Evolutionary conservation across 345 rosid species (phyloP), one percentile per base, ranked within the genome.

Genomic region (Salix suchowensis): DNA sequence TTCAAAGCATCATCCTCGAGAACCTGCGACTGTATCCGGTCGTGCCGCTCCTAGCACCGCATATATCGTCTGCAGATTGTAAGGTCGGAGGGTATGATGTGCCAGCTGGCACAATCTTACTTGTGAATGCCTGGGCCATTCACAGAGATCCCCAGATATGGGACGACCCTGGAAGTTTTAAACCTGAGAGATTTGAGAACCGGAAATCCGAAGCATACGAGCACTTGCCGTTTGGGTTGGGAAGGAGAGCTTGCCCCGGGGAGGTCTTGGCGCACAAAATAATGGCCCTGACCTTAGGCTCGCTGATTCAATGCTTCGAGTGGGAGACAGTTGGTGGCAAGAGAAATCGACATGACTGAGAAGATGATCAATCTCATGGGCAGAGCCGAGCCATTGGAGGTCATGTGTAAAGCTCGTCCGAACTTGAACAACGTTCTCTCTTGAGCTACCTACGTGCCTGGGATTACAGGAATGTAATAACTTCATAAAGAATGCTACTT

Each of bases 191-290:
- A 21, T 77, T 70, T 65, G 75, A 65, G 8, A 23, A 18, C 3
- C 50, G 52, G 36, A 21, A 32, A 37, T 9, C 8, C 26, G 80
- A 77, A 26, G 24, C 44, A 2, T 21, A 19, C 10, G 64, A 70
- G n/a, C 28, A 30, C n/a, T 1, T 80, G 26, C 72, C 86, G 6
- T 83, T 83, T 26, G 86, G 86, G 14, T 1, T 72, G 79, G 86
- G 86, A 6, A 76, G 86, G 64, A 76, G 81, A 37, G 77, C 74
- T 14, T 79, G 86, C 68, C 83, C 81, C 1, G 84, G 73, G 4
- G 72, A 67, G 34, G 28, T 64, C 11, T 15, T 83, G 23, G 86
- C 86, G 23, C 75, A 73, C 14, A 68, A 80, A 19, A 10, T 80
- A 42, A 2, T 80, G 42, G 37, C 70, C 19, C 65, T 65, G 70